Evolutionary conservation across 768 basidiomycete species (phyloP).

Genomic region (Candolleomyces aberdarensis): DNA sequence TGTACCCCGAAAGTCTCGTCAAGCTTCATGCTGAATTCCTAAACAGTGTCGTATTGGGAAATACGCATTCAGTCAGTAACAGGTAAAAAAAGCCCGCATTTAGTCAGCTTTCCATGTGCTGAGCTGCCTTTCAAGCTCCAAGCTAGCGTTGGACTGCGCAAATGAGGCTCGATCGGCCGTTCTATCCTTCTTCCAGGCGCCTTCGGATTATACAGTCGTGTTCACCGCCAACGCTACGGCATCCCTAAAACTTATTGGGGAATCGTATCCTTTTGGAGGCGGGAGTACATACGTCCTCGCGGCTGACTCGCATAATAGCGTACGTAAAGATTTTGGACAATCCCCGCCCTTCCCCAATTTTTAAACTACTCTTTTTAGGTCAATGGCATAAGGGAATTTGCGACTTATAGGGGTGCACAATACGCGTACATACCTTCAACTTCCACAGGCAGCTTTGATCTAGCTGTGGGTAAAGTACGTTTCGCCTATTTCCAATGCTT

Average conservation of each 20-base stretch:
- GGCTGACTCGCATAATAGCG: constrained; percentile 80
- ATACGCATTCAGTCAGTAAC: constrained; percentile 82
- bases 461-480: constrained; percentile 55
- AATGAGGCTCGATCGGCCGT: constrained; percentile 70
- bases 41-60: constrained; percentile 64
- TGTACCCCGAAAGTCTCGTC: constrained; percentile 78
- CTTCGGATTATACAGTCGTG: constrained; percentile 73
- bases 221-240: constrained; percentile 81
- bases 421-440: constrained; percentile 67
- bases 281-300: constrained; percentile 65
- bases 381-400: constrained; percentile 77
- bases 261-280: constrained; percentile 67
- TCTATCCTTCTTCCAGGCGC: constrained; percentile 73
- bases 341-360: neutral
- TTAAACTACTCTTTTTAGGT: constrained; percentile 23
- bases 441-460: constrained; percentile 61
- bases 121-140: constrained; percentile 47
- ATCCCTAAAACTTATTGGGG: constrained; percentile 79
- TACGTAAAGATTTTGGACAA: constrained; percentile 25
- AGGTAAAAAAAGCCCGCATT: constrained; percentile 50
- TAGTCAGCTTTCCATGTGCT: neutral
- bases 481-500: neutral
- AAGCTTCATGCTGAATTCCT: constrained; percentile 69
- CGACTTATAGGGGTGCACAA: constrained; percentile 48
- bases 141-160: constrained; percentile 61